These are phyloP conservation scores for Cryptococcus sp. DNA, from an alignment of 1,284 basidiomycete species.

Conservation along the genomic window DNA sequence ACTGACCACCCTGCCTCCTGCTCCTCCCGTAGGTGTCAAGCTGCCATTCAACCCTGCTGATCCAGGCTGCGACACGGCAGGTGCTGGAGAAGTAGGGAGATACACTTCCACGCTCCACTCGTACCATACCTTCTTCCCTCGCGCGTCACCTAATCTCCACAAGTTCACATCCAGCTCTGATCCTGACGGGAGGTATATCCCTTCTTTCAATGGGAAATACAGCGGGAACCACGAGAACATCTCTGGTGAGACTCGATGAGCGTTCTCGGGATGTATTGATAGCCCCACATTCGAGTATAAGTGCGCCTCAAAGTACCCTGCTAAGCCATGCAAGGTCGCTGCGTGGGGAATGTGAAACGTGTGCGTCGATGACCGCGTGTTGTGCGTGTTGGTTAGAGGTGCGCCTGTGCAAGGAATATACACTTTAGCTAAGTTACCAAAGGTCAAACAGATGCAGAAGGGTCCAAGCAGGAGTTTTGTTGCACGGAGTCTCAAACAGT, in stretches of 20 bases:
- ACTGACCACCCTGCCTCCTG: conserved; percentile 24
- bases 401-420: conserved; percentile 59
- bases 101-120: conserved; percentile 97
- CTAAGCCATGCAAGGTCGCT: conserved; percentile 92
- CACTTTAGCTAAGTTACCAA: not conserved
- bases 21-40: conserved; percentile 1
- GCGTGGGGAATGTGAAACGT: conserved; percentile 94
- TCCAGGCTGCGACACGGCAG: conserved; percentile 9
- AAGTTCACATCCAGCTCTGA: conserved; percentile 90
- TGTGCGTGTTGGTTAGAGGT: conserved; percentile 84
- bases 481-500: not conserved
- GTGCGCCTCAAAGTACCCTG: conserved; percentile 96
- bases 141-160: conserved; percentile 85
- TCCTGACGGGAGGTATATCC: conserved; percentile 87
- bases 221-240: conserved; percentile 99
- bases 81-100: conserved; percentile 64
- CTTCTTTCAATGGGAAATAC: conserved; percentile 93
- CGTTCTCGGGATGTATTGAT: conserved; percentile 89
- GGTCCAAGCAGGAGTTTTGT: too few relatives aligned
- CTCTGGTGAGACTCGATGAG: conserved; percentile 78
- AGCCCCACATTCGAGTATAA: conserved; percentile 85
- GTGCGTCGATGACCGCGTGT: conserved; percentile 73
- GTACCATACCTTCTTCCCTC: conserved; percentile 90
- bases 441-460: not conserved
- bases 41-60: too few relatives aligned